These are phyloP conservation scores for Myxozyma mucilagina DNA, from an alignment of 805 yeast genomes.

Conservation along the genomic window DNA sequence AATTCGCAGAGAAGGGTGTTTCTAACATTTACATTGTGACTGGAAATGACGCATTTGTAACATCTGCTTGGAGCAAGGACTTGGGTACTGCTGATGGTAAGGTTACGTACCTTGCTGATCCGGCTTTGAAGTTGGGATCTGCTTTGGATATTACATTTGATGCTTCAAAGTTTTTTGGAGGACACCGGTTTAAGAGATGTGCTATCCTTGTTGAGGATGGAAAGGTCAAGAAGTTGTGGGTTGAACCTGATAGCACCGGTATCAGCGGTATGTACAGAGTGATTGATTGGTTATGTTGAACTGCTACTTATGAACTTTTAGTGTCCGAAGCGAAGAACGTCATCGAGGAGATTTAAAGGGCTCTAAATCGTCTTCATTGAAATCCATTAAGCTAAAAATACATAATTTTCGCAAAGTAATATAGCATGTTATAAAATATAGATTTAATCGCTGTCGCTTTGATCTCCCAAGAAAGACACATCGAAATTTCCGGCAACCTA, in stretches of 20 bases:
- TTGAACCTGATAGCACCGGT: constrained; percentile 80
- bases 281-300: not conserved
- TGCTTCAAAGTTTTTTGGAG: constrained; percentile 75
- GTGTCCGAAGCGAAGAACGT: constrained; percentile 30
- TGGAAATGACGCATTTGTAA: constrained; percentile 86
- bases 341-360: constrained; percentile 36
- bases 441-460: constrained; percentile 22
- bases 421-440: not conserved
- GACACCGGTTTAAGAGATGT: constrained; percentile 69
- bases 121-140: constrained; percentile 68
- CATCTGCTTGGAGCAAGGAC: constrained; percentile 71
- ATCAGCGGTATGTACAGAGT: constrained; percentile 49
- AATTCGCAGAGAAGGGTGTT: constrained; percentile 68
- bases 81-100: constrained; percentile 35
- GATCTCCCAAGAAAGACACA: constrained; percentile 26
- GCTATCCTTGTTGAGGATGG: constrained; percentile 78
- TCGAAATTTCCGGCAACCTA: constrained; percentile 23
- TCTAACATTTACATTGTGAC: constrained; percentile 63
- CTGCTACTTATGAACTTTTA: not conserved
- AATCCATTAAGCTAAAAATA: not conserved
- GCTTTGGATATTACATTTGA: constrained; percentile 70
- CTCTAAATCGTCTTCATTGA: no score
- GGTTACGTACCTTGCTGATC: constrained; percentile 67
- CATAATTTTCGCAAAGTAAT: no score
- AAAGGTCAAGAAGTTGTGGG: constrained; percentile 60